Conservation (phyloP, 2,329 filamentous ascomycete species). For the Penicillium sp. region DNA sequence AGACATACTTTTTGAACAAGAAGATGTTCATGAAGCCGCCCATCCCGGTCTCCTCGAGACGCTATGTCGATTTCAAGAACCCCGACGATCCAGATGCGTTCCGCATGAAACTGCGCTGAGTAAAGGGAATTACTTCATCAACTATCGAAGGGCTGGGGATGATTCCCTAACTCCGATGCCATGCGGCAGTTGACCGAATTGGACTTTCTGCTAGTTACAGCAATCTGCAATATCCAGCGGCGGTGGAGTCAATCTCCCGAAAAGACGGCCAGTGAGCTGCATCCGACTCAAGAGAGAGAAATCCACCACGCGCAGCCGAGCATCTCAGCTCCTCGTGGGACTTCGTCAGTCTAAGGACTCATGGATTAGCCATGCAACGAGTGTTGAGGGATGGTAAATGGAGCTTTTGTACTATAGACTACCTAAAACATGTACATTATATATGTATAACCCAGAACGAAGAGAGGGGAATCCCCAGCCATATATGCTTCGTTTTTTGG, state of each 20-base stretch:
- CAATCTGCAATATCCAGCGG: background rate
- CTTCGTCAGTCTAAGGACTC: background rate
- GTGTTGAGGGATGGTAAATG: background rate
- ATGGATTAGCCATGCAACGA: background rate
- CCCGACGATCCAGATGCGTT: conserved; percentile 16
- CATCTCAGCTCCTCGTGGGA: background rate
- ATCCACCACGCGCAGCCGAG: background rate
- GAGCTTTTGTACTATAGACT: background rate
- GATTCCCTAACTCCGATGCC: too few species aligned
- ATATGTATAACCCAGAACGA: background rate
- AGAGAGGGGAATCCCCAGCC: too few species aligned
- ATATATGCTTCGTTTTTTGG: too few species aligned
- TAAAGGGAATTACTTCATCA: background rate
- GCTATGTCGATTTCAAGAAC: conserved; percentile 33
- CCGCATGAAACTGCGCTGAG: conserved; percentile 19
- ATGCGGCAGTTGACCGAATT: background rate
- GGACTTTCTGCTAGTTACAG: background rate
- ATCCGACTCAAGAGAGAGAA: background rate
- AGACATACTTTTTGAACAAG: conserved; percentile 43
- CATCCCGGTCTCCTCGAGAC: conserved; percentile 34
- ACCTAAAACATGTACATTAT: background rate
- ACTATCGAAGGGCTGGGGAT: background rate
- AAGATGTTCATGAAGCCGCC: conserved; percentile 41
- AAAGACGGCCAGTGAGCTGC: background rate
- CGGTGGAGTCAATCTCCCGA: background rate